Evolutionary conservation across 257 asterid genomes (phyloP).

Genomic region (Nyctanthes arbortristis): DNA sequence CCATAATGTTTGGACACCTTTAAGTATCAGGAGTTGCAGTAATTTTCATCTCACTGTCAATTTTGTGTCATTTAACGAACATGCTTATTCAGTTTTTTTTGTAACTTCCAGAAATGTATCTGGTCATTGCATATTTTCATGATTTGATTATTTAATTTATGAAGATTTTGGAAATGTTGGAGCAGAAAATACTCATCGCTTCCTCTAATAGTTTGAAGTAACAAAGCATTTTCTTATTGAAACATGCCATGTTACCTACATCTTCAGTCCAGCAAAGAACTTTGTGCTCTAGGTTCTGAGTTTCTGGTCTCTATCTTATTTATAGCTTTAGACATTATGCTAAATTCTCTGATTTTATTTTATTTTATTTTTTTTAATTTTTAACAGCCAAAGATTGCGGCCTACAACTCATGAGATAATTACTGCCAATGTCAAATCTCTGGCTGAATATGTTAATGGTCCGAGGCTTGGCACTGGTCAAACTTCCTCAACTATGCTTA

Average conservation of each 20-base stretch:
- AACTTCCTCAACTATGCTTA: slow-evolving; percentile 50
- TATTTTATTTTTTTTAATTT: slow-evolving; percentile 2
- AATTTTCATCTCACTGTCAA: neutral
- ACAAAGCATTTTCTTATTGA: neutral
- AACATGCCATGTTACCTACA: neutral
- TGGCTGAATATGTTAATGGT: slow-evolving; percentile 56
- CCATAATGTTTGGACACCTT: too few relatives aligned
- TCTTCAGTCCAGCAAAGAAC: slow-evolving; percentile 11
- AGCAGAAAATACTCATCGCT: slow-evolving; percentile 15
- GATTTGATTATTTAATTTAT: slow-evolving; percentile 4
- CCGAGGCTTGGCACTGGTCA: slow-evolving; percentile 64
- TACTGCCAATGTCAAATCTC: slow-evolving; percentile 80
- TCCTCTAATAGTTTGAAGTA: slow-evolving; percentile 18
- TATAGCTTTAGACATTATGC: slow-evolving; percentile 11
- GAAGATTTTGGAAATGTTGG: slow-evolving; percentile 12
- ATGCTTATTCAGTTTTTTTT: neutral
- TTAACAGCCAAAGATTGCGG: slow-evolving; percentile 84
- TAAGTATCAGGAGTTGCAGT: slow-evolving; percentile 11
- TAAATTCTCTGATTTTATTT: too few relatives aligned
- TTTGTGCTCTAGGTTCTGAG: slow-evolving; percentile 8
- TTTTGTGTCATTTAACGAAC: slow-evolving; percentile 13
- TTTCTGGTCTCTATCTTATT: neutral
- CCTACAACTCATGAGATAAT: slow-evolving; percentile 92
- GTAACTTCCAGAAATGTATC: slow-evolving; percentile 3
- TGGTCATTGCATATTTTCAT: slow-evolving; percentile 7